phyloP scores from a whole-genome alignment of 108 stramenopile species.

The Skeletonema tropicum region DNA sequence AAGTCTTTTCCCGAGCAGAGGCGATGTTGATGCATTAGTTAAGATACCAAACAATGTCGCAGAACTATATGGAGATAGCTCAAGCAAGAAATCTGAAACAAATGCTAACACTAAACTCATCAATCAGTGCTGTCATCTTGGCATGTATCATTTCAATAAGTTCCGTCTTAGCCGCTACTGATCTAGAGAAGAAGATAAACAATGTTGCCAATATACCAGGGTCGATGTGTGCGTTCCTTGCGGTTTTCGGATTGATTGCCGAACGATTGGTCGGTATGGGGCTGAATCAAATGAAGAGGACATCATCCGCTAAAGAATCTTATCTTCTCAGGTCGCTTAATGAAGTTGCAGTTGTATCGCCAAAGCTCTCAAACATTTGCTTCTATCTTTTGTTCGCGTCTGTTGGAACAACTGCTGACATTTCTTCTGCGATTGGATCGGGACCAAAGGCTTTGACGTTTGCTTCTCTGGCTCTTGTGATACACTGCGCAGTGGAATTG shows the following conservation, averaged over 20 bases:
- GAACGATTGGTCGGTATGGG: conserved; percentile 15
- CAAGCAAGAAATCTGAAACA: neutral
- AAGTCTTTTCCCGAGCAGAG: conserved; percentile 18
- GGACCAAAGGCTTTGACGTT: conserved; percentile 49
- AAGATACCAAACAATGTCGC: neutral
- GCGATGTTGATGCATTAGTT: neutral
- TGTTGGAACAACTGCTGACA: conserved; percentile 64
- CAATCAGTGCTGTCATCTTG: conserved; percentile 22
- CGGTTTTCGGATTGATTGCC: conserved; percentile 43
- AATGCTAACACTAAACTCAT: neutral
- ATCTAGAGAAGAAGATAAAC: conserved; percentile 22
- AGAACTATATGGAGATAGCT: neutral
- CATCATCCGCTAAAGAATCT: neutral
- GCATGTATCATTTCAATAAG: conserved; percentile 25
- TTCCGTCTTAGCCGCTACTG: conserved; percentile 18
- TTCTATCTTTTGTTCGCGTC: conserved; percentile 74
- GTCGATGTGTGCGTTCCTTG: conserved; percentile 66
- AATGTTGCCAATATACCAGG: conserved; percentile 46
- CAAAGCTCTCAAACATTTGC: conserved; percentile 50
- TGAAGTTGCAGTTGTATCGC: conserved; percentile 35
- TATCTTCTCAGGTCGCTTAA: conserved; percentile 2
- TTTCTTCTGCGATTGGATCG: conserved; percentile 50
- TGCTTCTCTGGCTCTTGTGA: conserved; percentile 53
- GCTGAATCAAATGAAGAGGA: conserved; percentile 6
- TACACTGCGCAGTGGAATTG: conserved; percentile 53